These are phyloP conservation scores for Entomortierella beljakovae DNA, from an alignment of 192 early-diverging fungal genomes.

Conservation along the genomic window DNA sequence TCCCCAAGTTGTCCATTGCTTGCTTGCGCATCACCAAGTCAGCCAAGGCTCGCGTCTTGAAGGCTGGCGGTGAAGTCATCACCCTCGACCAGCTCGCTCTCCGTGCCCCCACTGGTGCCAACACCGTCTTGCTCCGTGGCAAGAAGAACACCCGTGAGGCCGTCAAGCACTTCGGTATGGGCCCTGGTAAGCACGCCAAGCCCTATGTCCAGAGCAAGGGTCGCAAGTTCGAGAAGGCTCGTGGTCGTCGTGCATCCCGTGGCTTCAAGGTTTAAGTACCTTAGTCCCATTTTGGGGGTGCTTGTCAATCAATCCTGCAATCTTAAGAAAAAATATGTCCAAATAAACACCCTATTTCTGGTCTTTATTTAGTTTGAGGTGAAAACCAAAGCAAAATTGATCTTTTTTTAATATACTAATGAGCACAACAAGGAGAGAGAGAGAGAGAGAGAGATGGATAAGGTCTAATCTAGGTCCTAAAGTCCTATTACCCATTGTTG, in stretches of 20 bases:
- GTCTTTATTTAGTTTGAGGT: conserved; percentile 36
- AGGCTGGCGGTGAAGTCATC: conserved; percentile 98
- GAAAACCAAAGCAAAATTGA: not conserved
- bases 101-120: conserved; percentile 96
- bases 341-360: conserved; percentile 37
- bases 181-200: conserved; percentile 59
- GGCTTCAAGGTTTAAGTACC: conserved; percentile 92
- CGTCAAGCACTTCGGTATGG: conserved; percentile 98
- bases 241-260: conserved; percentile 99
- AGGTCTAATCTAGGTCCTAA: no score
- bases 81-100: conserved; percentile 99
- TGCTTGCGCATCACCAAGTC: conserved; percentile 96
- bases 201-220: conserved; percentile 99
- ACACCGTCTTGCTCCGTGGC: conserved; percentile 96
- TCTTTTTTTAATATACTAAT: conserved; percentile 12
- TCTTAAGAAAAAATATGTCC: conserved; percentile 22
- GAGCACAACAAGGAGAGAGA: not conserved
- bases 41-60: conserved; percentile 97
- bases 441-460: no score
- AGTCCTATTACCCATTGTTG: no score
- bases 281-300: conserved; percentile 22
- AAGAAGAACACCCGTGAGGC: conserved; percentile 95
- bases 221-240: conserved; percentile 99
- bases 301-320: conserved; percentile 29
- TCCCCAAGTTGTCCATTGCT: conserved; percentile 94